Base-by-base conservation (phyloP, 208 protist species). In the Leishmania guyanensis region DNA sequence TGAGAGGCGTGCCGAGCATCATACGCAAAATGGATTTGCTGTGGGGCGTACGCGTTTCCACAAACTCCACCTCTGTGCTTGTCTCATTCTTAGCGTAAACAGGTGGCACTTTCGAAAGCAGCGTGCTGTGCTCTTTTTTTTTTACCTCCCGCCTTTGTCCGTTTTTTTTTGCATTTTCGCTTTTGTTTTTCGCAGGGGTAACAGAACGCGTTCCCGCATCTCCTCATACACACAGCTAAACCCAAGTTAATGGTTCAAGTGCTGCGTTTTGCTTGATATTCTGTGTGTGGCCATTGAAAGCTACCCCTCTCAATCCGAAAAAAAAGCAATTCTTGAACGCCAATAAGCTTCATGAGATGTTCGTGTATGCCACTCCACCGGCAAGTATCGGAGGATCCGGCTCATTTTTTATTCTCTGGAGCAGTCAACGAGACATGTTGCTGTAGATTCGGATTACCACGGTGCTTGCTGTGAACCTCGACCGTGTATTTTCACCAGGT, bases 151-250 rank as follows among this genome's bases (percentile, higher is more conserved):
- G 26, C 39, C 12, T 58, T 75, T 58, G 70, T 60, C 48, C 33
- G 0, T 75, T 60, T 82, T 60, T 62, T 26, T 54, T 74, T 16
- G 5, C 51, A 78, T 14, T 71, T 33, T 46, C n/a, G 10, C 16
- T 62, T 62, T 46, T 9, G 17, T 58, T 75, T 75, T 75, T 58
- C 50, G 46, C 9, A 76, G 71, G 51, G 43, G 68, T 53, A 50
- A 76, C 50, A 60, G n/a, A 43, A n/a, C 71, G 46, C 51, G 22
- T 76, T 60, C 33, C 29, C 4, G 29, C 50, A 60, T 76, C n/a
- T 12, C 71, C n/a, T 62, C 72, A 33, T 77, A 85, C 66, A 66
- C 50, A 80, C 64, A 70, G 56, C 53, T 56, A 60, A 50, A 56
- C n/a, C 70, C 71, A 54, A 50, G 20, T 62, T 76, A 60, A 76